A percentile compares a stretch with the other conserved stretches of the same genome.
These are phyloP conservation scores for Aureobasidium sp. DNA, from an alignment of 2,329 filamentous ascomycete species.

Conservation along the genomic window DNA sequence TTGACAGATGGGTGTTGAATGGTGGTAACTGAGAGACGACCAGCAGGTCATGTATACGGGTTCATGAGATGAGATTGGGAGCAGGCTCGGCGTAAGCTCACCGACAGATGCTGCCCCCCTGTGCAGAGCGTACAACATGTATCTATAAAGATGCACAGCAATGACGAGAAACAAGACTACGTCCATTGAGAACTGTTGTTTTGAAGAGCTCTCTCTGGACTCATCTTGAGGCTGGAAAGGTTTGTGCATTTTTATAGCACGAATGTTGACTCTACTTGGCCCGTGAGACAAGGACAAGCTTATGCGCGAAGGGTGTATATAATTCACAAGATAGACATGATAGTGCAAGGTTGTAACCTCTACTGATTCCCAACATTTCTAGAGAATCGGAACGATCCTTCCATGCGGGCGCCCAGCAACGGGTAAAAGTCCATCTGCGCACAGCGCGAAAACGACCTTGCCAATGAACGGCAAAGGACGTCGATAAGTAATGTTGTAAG, in stretches of 20 bases:
- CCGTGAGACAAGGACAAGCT: not conserved
- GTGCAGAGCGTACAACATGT: not conserved
- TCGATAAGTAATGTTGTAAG: slow-evolving; percentile 53
- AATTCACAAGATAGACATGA: not conserved
- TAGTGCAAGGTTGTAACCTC: slow-evolving; percentile 50
- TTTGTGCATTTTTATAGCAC: not conserved
- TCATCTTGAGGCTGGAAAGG: not conserved
- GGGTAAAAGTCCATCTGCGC: slow-evolving; percentile 56
- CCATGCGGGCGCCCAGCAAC: slow-evolving; percentile 68
- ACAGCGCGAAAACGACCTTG: slow-evolving; percentile 61
- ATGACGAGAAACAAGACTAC: not conserved
- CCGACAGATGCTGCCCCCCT: not conserved
- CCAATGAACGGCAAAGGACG: slow-evolving; percentile 46
- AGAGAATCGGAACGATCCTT: slow-evolving; percentile 54
- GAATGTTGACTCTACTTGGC: not conserved
- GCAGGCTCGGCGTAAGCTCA: not conserved
- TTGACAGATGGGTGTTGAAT: not conserved
- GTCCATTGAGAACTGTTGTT: not conserved
- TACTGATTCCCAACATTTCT: slow-evolving; percentile 67
- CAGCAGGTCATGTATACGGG: not conserved
- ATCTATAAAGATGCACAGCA: not conserved
- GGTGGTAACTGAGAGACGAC: not conserved
- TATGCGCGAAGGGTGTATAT: not conserved
- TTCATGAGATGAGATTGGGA: not conserved
- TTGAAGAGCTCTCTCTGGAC: not conserved